Conservation (phyloP, 1,139 yeast species). For the Kurtzmaniella natalensis region DNA sequence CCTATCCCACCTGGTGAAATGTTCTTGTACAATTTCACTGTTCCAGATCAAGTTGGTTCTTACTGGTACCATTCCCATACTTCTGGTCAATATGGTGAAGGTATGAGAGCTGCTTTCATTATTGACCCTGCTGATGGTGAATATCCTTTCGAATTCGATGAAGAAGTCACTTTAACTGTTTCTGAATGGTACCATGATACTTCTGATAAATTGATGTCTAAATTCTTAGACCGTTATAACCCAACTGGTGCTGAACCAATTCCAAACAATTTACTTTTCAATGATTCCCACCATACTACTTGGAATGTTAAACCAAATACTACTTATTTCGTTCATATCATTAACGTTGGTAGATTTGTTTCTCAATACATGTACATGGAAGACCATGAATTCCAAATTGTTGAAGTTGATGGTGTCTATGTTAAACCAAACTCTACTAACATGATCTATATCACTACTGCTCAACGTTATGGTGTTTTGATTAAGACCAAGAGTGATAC, state of each 20-base stretch:
- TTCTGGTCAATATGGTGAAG: conserved; percentile 74
- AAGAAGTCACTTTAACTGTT: conserved; percentile 53
- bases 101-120: conserved; percentile 67
- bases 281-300: conserved; percentile 57
- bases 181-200: conserved; percentile 61
- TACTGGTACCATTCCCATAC: conserved; percentile 86
- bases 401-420: conserved; percentile 71
- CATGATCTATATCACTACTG: conserved; percentile 60
- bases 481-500: conserved; percentile 48
- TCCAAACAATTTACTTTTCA: conserved; percentile 61
- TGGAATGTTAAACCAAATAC: conserved; percentile 56
- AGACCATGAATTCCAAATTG: conserved; percentile 62
- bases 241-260: conserved; percentile 85
- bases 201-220: conserved; percentile 37
- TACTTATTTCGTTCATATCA: conserved; percentile 59
- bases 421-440: conserved; percentile 57
- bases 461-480: conserved; percentile 66
- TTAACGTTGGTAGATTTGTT: conserved; percentile 67
- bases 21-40: conserved; percentile 60
- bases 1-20: conserved; percentile 68
- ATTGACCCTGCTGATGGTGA: conserved; percentile 45
- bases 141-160: conserved; percentile 56
- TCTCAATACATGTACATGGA: conserved; percentile 67
- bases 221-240: conserved; percentile 58
- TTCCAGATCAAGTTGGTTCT: conserved; percentile 64